Evolutionary conservation across 257 asterid species (phyloP), one percentile per base, ranked within the genome.

Genomic region (Petrea volubilis): DNA sequence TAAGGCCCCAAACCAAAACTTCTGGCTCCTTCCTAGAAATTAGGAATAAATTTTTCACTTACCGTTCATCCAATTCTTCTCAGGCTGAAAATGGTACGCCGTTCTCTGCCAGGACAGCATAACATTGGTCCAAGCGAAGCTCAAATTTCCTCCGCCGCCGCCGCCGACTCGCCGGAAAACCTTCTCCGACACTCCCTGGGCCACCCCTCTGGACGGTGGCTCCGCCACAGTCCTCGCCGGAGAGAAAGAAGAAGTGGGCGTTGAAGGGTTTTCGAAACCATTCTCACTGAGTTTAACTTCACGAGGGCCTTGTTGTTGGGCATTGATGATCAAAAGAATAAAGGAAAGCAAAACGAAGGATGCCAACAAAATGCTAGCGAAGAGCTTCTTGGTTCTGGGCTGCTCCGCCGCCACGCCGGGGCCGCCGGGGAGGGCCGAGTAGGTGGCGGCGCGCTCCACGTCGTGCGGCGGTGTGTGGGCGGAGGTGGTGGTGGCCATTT

Each of bases 61-160:
- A 92, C 98, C 98, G 36, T 87, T 90, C 86, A 92, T 92, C 95
- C 95, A 92, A 59, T 90, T 88, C 64, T 85, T 83, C 71, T 79
- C 82, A 0, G 97, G 96, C 21, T 92, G 98, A 60, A 90, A 92
- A 72, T 92, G 98, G 76, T 68, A 92, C 20, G 81, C 77, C 24
- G 97, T 88, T 74, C 88, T 83, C 79, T 92, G 97, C 98, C 97
- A 92, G 5, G 86, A 53, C 71, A 92, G 84, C 93, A 92, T 88
- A 31, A 64, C 81, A 67, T 90, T 88, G 13, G 91, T 80, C 98
- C 98, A 92, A 11, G 76, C 61, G 70, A 73, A 90, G 57, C 77
- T 46, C 43, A 47, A 53, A 14, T 79, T 67, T 0, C 43, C 10
- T 8, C 79, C 75, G 47, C 80, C 10, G 43, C 79, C 75, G 47